These are phyloP conservation scores for Aureobasidium sp. DNA, from an alignment of 2,329 filamentous ascomycete genomes.

Conservation along the genomic window DNA sequence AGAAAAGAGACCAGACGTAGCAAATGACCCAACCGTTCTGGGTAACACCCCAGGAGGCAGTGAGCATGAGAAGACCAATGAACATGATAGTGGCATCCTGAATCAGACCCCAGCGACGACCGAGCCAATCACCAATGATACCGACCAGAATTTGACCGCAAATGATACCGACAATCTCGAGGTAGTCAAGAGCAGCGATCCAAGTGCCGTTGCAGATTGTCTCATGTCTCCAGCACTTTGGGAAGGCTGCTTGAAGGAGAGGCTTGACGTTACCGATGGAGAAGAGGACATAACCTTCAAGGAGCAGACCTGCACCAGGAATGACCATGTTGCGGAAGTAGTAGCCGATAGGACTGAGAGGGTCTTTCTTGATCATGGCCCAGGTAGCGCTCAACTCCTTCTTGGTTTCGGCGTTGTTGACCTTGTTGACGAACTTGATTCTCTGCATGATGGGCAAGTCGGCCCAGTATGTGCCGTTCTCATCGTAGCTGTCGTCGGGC, in stretches of 20 bases:
- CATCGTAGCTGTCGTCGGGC: constrained; percentile 80
- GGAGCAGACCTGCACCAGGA: constrained; percentile 81
- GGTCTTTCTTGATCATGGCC: constrained; percentile 78
- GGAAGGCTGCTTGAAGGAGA: constrained; percentile 70
- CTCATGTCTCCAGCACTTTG: constrained; percentile 61
- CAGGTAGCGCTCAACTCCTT: constrained; percentile 63
- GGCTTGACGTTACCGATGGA: constrained; percentile 90
- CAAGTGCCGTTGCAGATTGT: constrained; percentile 69
- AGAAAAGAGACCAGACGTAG: constrained; percentile 91
- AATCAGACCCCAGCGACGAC: constrained; percentile 89
- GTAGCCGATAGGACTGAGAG: constrained; percentile 72
- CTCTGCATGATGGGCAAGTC: constrained; percentile 68
- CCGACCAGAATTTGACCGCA: constrained; percentile 85
- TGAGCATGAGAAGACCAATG: constrained; percentile 83
- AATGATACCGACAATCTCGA: constrained; percentile 93
- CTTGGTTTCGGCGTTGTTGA: constrained; percentile 63
- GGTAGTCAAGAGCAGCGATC: constrained; percentile 78
- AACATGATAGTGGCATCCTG: constrained; percentile 96
- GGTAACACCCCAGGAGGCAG: constrained; percentile 78
- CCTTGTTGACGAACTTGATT: constrained; percentile 65
- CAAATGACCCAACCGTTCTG: constrained; percentile 93
- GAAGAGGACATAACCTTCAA: constrained; percentile 94
- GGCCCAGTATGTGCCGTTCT: constrained; percentile 85
- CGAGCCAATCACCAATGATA: constrained; percentile 71
- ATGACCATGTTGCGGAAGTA: constrained; percentile 89